A percentile compares a stretch with the other conserved stretches of the same genome.
Evolutionary conservation across 2,329 filamentous ascomycete genomes (phyloP).

Genomic region (Blastomyces parvus): DNA sequence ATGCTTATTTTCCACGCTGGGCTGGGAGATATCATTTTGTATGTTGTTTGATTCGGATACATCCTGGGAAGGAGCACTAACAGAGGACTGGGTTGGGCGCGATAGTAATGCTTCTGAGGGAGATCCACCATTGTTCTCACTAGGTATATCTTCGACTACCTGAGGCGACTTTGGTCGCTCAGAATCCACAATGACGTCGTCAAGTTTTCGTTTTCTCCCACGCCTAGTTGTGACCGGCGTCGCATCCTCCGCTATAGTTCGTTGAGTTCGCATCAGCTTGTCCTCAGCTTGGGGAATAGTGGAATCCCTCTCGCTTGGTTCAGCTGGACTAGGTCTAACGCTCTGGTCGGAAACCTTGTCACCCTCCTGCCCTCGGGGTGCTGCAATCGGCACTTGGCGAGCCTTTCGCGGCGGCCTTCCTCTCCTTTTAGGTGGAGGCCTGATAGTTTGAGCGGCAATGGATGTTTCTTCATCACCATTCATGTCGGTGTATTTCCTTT

Average conservation of each 20-base stretch:
- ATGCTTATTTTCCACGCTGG: neutral
- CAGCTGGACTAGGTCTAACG: conserved; percentile 3
- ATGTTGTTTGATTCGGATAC: neutral
- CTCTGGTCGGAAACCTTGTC: neutral
- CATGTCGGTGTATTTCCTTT: neutral
- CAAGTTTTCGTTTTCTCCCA: neutral
- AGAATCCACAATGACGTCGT: neutral
- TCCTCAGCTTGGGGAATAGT: neutral
- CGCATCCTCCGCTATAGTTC: neutral
- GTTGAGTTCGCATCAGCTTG: neutral
- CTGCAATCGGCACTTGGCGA: neutral
- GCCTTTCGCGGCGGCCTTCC: neutral
- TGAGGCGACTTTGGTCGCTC: conserved; percentile 4
- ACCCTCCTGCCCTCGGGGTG: neutral
- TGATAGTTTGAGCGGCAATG: neutral
- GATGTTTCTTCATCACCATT: neutral
- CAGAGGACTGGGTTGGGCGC: neutral
- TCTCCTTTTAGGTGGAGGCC: neutral
- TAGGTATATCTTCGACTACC: neutral
- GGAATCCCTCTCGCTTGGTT: neutral
- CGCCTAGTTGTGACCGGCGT: neutral
- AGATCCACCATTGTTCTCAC: neutral
- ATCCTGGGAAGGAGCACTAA: too few relatives aligned
- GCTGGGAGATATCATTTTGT: neutral
- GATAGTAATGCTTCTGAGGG: neutral